These are phyloP conservation scores for Lagenidium sp. DNA, from an alignment of 352 stramenopile species.

Conservation along the genomic window DNA sequence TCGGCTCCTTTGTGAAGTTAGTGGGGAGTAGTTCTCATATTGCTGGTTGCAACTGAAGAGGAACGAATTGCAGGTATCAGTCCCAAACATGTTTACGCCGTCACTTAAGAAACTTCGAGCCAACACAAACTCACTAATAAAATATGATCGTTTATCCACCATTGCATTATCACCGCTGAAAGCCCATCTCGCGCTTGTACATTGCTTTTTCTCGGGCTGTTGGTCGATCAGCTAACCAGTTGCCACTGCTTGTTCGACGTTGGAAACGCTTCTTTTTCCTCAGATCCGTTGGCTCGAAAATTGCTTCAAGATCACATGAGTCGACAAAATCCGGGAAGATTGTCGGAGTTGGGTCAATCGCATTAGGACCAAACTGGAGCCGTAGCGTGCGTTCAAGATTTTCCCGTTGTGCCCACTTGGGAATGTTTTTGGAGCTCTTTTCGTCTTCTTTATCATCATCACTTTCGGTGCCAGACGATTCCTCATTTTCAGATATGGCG, in stretches of 20 bases:
- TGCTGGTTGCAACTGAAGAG: no score
- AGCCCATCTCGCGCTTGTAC: slow-evolving; percentile 83
- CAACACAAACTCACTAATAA: no score
- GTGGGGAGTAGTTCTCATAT: slow-evolving; percentile 10
- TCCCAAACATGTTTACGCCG: slow-evolving; percentile 3
- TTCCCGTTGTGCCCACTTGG: slow-evolving; percentile 65
- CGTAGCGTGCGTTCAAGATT: slow-evolving; percentile 62
- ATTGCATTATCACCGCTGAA: slow-evolving; percentile 26
- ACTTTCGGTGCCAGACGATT: slow-evolving; percentile 36
- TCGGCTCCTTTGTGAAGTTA: no score
- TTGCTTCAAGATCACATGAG: slow-evolving; percentile 76
- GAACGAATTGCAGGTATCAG: slow-evolving; percentile 15
- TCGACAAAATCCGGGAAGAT: slow-evolving; percentile 84
- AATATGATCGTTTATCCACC: slow-evolving; percentile 8
- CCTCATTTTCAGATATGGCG: slow-evolving; percentile 75
- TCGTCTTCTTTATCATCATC: slow-evolving; percentile 33
- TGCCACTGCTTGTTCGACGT: slow-evolving; percentile 73
- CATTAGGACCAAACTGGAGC: slow-evolving; percentile 65
- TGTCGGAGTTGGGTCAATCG: slow-evolving; percentile 57
- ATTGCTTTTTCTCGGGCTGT: slow-evolving; percentile 68
- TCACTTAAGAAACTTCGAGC: no score
- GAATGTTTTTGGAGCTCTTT: slow-evolving; percentile 64
- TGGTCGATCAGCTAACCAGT: slow-evolving; percentile 75
- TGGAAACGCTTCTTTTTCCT: slow-evolving; percentile 74
- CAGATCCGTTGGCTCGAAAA: slow-evolving; percentile 66